These are phyloP conservation scores for Craspedostauros australis DNA, from an alignment of 108 stramenopile species.

Conservation along the genomic window DNA sequence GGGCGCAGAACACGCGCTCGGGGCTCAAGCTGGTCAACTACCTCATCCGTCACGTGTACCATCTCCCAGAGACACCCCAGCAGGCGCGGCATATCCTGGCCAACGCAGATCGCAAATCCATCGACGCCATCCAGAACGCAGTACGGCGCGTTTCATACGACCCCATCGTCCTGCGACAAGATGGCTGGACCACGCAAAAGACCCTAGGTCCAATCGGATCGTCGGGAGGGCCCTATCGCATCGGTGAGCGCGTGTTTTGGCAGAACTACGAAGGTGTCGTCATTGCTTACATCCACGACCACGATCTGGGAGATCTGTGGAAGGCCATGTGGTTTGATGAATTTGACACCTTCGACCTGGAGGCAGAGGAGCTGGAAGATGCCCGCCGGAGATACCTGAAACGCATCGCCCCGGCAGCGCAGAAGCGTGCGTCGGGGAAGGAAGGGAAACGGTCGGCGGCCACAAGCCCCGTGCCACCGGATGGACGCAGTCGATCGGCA, in stretches of 20 bases:
- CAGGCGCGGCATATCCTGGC: conserved; percentile 65
- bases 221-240: conserved; percentile 59
- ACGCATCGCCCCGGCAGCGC: conserved; percentile 30
- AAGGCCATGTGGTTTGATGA: conserved; percentile 76
- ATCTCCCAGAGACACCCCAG: conserved; percentile 47
- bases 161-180: conserved; percentile 64
- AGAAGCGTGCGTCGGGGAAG: conserved; percentile 17
- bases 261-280: conserved; percentile 66
- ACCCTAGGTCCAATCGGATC: conserved; percentile 46
- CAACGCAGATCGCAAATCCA: conserved; percentile 12
- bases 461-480: not conserved
- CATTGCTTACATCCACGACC: conserved; percentile 74
- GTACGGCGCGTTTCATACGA: conserved; percentile 59
- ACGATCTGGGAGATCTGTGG: conserved; percentile 79
- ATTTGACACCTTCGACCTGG: conserved; percentile 74
- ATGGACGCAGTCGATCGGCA: conserved; percentile 19
- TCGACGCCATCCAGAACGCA: conserved; percentile 26
- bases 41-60: conserved; percentile 50
- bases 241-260: conserved; percentile 63
- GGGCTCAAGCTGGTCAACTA: conserved; percentile 47
- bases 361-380: conserved; percentile 65
- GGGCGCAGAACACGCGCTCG: conserved; percentile 36
- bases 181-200: conserved; percentile 78
- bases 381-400: conserved; percentile 61
- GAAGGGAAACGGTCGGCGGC: conserved; percentile 5